Conservation (phyloP, 305 asterid genomes). For the Salvia sclarea region DNA sequence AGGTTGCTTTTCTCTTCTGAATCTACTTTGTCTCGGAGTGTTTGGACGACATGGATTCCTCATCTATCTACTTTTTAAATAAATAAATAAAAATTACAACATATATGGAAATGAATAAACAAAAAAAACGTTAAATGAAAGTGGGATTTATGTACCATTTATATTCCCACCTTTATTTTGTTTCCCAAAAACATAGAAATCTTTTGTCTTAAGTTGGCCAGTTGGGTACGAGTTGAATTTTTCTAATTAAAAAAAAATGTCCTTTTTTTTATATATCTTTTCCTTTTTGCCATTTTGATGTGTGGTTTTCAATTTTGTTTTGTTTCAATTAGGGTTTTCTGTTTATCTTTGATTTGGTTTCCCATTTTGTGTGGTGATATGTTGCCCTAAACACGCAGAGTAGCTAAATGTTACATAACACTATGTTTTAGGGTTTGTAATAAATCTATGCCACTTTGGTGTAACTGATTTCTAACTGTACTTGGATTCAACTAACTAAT, state of each 20-base stretch:
- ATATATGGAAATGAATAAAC: not conserved
- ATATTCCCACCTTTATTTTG: not conserved
- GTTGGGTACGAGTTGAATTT: not conserved
- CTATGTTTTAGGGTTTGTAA: conserved; percentile 30
- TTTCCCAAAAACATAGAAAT: not conserved
- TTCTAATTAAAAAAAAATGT: not conserved
- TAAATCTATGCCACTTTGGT: conserved; percentile 27
- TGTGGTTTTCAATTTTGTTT: conserved; percentile 1
- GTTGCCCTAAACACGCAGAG: conserved; percentile 17
- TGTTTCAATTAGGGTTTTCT: conserved; percentile 7
- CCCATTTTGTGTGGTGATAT: not conserved
- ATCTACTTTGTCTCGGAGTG: conserved; percentile 69
- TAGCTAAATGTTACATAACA: conserved; percentile 8
- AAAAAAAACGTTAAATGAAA: not conserved
- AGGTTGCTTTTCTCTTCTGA: conserved; percentile 69
- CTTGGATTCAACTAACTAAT: conserved; percentile 28
- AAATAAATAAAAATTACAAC: not conserved
- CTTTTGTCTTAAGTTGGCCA: conserved; percentile 1
- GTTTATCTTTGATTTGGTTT: not conserved
- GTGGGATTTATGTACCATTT: not conserved
- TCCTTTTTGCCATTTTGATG: not conserved
- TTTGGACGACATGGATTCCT: conserved; percentile 82
- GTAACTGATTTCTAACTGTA: conserved; percentile 32
- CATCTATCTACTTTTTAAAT: conserved; percentile 22
- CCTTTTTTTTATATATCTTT: not conserved